Conservation (phyloP, 441 rosid species). For the Pelargonium cotyledonis region DNA sequence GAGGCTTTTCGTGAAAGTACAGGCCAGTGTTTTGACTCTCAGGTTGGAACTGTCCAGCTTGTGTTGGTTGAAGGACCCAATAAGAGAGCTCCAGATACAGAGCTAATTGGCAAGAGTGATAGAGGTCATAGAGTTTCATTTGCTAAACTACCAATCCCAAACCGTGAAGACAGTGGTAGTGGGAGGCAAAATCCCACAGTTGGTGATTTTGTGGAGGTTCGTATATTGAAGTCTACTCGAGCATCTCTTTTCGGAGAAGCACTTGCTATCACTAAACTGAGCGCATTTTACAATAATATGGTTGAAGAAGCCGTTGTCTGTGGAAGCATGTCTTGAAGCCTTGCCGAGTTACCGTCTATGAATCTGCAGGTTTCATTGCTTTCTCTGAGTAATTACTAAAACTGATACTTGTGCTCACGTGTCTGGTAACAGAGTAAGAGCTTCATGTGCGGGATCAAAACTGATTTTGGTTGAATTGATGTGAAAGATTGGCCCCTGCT, state of each 20-base stretch:
- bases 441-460: too few species aligned
- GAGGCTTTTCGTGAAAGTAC: slow-evolving; percentile 72
- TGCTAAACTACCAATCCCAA: slow-evolving; percentile 34
- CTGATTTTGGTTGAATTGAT: too few species aligned
- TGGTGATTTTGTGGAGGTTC: slow-evolving; percentile 80
- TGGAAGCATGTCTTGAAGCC: slow-evolving; percentile 26
- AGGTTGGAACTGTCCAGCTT: slow-evolving; percentile 62
- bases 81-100: slow-evolving; percentile 76
- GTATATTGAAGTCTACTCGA: slow-evolving; percentile 49
- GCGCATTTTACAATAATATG: slow-evolving; percentile 38
- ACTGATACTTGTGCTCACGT: too few species aligned
- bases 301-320: slow-evolving; percentile 37
- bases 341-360: neutral
- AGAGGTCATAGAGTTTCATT: slow-evolving; percentile 78
- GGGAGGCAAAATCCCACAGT: slow-evolving; percentile 42
- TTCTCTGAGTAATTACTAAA: too few species aligned
- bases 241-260: slow-evolving; percentile 79
- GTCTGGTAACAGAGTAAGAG: too few species aligned
- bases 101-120: slow-evolving; percentile 81
- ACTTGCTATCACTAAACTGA: slow-evolving; percentile 60
- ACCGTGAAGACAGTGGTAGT: slow-evolving; percentile 24
- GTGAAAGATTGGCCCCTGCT: too few species aligned
- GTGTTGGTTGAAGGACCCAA: slow-evolving; percentile 87
- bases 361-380: too few species aligned
- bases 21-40: slow-evolving; percentile 63